These are phyloP conservation scores for Lycium barbarum DNA, from an alignment of 257 asterid species.

Conservation along the genomic window DNA sequence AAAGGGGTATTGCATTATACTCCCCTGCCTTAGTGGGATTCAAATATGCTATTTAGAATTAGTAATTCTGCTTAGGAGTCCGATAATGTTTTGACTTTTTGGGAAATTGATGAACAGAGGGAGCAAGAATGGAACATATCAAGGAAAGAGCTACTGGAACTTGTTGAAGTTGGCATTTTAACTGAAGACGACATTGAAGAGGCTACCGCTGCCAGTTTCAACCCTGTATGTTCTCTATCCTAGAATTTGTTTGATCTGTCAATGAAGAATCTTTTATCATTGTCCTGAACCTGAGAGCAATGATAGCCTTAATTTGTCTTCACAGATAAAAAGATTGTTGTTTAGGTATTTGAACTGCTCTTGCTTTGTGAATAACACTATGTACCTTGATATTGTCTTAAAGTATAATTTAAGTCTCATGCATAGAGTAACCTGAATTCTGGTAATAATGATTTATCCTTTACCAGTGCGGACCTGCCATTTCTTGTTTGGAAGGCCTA, in stretches of 20 bases:
- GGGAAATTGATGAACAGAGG: constrained; percentile 60
- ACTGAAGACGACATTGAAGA: constrained; percentile 74
- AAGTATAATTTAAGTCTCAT: background rate
- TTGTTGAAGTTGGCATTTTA: constrained; percentile 81
- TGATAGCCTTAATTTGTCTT: background rate
- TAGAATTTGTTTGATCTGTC: background rate
- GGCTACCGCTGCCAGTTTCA: constrained; percentile 70
- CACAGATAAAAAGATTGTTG: background rate
- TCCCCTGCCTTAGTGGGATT: constrained; percentile 29
- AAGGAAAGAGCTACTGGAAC: constrained; percentile 94
- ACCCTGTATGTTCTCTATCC: constrained; percentile 67
- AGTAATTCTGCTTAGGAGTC: constrained; percentile 22
- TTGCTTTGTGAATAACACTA: constrained; percentile 22
- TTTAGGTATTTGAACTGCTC: background rate
- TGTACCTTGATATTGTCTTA: background rate
- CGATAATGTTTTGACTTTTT: constrained; percentile 25
- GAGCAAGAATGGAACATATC: constrained; percentile 99
- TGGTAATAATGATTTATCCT: background rate
- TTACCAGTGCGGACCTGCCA: background rate
- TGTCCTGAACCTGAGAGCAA: constrained; percentile 7
- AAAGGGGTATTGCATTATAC: constrained; percentile 71
- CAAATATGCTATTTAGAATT: background rate
- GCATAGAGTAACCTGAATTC: background rate
- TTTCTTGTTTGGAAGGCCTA: background rate
- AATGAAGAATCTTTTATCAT: background rate